Base-by-base conservation (phyloP, 352 stramenopile species). In the Phytophthora cryptogea region DNA sequence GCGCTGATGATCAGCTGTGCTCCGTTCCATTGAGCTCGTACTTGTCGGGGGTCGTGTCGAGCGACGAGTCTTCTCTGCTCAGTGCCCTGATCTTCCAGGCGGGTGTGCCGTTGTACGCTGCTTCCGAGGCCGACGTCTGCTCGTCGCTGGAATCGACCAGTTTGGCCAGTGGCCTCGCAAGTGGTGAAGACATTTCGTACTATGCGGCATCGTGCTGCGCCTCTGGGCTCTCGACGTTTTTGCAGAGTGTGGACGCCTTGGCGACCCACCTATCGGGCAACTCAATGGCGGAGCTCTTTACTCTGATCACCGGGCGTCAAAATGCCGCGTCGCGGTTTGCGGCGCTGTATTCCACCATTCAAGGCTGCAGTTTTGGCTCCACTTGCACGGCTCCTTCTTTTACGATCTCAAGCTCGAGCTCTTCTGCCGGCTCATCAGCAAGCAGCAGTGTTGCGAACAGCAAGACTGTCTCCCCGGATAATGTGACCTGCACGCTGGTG, bases 181-280 rank as follows among this genome's bases (percentile, higher is more conserved):
- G 51, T 13, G 66, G 63, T 7, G 57, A 60, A 4, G 53, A 66
- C 4, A 72, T 78, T 17, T 44, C 65, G 23, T 89, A 86, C 59
- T 80, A 79, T 17, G 63, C 66, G 0, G 53, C 68, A 3, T 85
- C 76, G 5, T 89, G 79, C 59, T 89, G 79, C 39, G 68, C 72
- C 0, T 46, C 66, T 4, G 66, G 54, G 13, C 57, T 81, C 1
- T 70, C 70, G 9, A 60, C 76, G 26, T 55, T 89, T 5, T 51
- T 89, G 20, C 50, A 87, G 43, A 76, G 62, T n/a, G 20, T 89
- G 13, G 79, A 89, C 27, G 58, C 44, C 7, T 40, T 86, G n/a
- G 44, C 70, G 6, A 69, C 69, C 8, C 73, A 80, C 11, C 30
- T 89, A 43, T 78, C 66, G 6, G 74, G 79, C 11, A 79, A 80